Evolutionary conservation across 257 asterid species (phyloP).

Genomic region (Capsicum chinense): DNA sequence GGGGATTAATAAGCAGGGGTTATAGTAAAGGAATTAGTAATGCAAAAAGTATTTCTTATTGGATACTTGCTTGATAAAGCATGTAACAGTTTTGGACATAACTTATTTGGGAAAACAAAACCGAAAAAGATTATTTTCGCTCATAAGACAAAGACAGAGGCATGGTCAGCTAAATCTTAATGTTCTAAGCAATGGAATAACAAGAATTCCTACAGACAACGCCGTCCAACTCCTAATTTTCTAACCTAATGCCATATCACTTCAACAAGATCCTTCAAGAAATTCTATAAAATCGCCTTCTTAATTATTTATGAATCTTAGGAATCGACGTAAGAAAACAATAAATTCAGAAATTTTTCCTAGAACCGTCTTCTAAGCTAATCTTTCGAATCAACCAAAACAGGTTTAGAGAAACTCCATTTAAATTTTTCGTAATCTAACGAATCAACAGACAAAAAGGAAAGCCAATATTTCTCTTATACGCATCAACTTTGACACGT

Average conservation of each 20-base stretch:
- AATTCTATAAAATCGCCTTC: background rate
- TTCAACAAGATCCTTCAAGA: background rate
- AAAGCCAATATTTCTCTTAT: background rate
- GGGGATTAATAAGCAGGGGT: too few relatives aligned
- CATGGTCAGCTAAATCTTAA: background rate
- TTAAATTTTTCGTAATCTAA: background rate
- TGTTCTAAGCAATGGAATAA: background rate
- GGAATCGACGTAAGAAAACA: background rate
- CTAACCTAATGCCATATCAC: conserved; percentile 5
- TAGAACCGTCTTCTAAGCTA: background rate
- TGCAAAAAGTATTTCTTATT: background rate
- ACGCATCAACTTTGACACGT: background rate
- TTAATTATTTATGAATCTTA: background rate
- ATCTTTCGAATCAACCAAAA: background rate
- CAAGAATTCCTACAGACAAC: background rate
- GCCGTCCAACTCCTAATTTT: background rate
- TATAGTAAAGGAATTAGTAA: too few relatives aligned
- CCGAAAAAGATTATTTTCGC: background rate
- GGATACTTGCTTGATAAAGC: background rate
- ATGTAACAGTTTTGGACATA: background rate
- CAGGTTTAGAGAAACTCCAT: conserved; percentile 29
- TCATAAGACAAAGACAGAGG: background rate
- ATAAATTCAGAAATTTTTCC: background rate
- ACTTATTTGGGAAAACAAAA: background rate
- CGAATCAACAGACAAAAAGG: background rate